Evolutionary conservation across 306 rosid species (phyloP), one percentile per base, ranked within the genome.

Genomic region (Vicia sativa): DNA sequence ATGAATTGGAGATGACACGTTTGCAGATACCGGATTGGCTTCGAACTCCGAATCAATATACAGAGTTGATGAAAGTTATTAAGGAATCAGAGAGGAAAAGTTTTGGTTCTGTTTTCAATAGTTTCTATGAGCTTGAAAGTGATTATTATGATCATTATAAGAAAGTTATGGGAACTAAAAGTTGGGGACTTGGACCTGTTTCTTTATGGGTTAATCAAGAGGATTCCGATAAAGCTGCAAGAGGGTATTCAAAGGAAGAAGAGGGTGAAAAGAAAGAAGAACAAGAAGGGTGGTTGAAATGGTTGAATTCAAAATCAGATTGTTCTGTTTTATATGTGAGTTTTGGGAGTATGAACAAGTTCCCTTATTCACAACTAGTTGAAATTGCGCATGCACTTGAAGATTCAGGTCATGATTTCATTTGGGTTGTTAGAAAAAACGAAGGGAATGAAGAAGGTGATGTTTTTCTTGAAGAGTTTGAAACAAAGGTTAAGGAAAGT

Each of bases 181-280:
- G 77, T 50, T 81, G 82, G 80, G 72, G 80, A 2, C 9, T 81
- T 10, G 85, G 85, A 9, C 82, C 80, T 1, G 75, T 81, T 59
- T 77, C 80, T 0, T 42, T 77, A 7, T 77, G 79, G 85, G 82
- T 19, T 0, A 81, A 77, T 10, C 74, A 65, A 45, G 77, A 65
- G 21, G 79, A 41, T 71, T 55, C 46, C 0, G 79, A 77, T 64
- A 81, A 77, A 23, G 74, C 59, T 4, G 64, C 60, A 9, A 70
- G 85, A 18, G 82, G 85, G 1, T 37, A 65, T 2, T 25, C 61
- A 0, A 21, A 43, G 6, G 15, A 3, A 34, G 61, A 56, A 6
- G 66, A 9, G 29, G 12, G 16, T 6, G 49, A 16, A 1, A 58
- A 15, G 13, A 13, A 53, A 5, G 14, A 35, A 21, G 64, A 62